Base-by-base conservation (phyloP, 2,329 filamentous ascomycete species). In the Zasmidium angulare region DNA sequence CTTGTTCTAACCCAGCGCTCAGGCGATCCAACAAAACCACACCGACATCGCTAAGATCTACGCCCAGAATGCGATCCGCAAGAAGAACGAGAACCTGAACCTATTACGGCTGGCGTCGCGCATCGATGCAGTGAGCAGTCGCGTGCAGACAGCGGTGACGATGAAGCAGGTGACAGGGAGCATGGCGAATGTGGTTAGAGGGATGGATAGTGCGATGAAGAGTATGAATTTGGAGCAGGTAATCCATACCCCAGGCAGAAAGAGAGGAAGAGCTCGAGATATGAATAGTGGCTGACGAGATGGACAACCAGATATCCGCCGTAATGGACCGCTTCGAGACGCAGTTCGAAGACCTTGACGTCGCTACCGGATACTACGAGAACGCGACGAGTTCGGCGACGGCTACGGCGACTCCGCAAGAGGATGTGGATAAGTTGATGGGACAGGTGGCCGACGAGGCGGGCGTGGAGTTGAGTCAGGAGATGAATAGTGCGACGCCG, bases 391-490 rank as follows among this genome's bases (percentile, higher is more conserved):
- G 85, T 21, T 88, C 89, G 61, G 89, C 89, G 40, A 96, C 91
- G 74, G 90, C 76, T 69, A 88, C 79, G 73, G 90, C 81, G 74
- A 93, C 78, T 78, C 90, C 79, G 76, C 85, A 96, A 73, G 91
- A 96, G 67, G 91, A 93, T 66, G 91, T 96, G 1, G 91, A 96
- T 74, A 87, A 91, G 66, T 78, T 96, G 63, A 89, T 96, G 77
- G 88, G 86, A 64, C 89, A 96, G 77, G 85, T 95, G 47, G 91
- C 91, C 63, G 92, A 96, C 74, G 91, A 96, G 75, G 91, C 90
- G 10, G 92, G 92, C 55, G 85, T 96, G 54, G 89, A 95, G 75
- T 80, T 96, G 62, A 86, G 86, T 66, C 84, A 89, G 72, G 90
- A 95, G 76, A 86, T 96, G 76, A 79, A 80, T 57, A 78, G 78